Base-by-base conservation (phyloP, 306 rosid genomes). In the Ammopiptanthus mongolicus region DNA sequence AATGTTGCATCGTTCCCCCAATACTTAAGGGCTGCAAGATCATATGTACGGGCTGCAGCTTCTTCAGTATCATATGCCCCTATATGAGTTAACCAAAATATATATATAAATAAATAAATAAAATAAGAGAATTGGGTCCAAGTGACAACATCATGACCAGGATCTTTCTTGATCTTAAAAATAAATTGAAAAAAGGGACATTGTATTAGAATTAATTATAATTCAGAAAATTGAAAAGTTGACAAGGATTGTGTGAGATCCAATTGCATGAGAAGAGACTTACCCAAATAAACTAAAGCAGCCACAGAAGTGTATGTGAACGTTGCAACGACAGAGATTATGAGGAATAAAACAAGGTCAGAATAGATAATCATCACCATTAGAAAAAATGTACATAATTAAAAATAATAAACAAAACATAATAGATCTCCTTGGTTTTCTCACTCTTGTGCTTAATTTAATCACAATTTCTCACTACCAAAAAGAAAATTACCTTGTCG, bases 231-330 rank as follows among this genome's bases (percentile, higher is more conserved):
- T 22, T 15, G 50, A 71, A 51, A 75, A 33, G 67, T 64, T 41
- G 73, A 75, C 67, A 37, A 68, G 66, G 69, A 60, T 36, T 48
- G 37, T n/a, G 61, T 48, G 41, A 77, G 80, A 84, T 80, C 78
- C 76, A 75, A 78, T 66, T 31, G 46, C 2, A 69, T 39, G 37
- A 41, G 8, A 11, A 64, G 69, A 33, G 71, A 78, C 86, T 87
- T 85, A 96, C 99, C 99, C 90, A 96, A 86, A 92, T 92, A 92
- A 86, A 96, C 99, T 96, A 89, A 81, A 80, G 86, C 89, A 65
- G 89, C 91, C 76, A 51, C 85, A 82, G 72, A 67, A 73, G 87
- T 10, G 83, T 71, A 66, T 23, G 85, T 28, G 89, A 86, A 85
- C 84, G 92, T 86, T 87, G 93, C 88, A 74, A 62, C 55, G 88